Conservation (phyloP, 2,329 filamentous ascomycete genomes). For the Pezicula rhizophila region DNA sequence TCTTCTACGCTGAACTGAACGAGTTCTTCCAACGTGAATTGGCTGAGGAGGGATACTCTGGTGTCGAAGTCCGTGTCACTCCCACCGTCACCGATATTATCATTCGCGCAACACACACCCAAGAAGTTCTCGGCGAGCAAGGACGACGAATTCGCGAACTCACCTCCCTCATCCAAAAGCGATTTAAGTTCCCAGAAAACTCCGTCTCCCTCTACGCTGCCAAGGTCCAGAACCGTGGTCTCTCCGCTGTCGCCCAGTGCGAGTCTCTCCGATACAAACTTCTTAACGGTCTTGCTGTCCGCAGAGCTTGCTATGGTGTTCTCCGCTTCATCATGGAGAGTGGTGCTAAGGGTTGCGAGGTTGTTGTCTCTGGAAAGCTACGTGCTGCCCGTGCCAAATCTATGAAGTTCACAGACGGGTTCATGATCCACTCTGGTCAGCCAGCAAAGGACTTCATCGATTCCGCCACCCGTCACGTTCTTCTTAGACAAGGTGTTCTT, state of each 20-base stretch:
- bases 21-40: slow-evolving; percentile 99
- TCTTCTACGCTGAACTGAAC: slow-evolving; percentile 99
- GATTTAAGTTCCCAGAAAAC: slow-evolving; percentile 99
- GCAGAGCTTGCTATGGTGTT: slow-evolving; percentile 99
- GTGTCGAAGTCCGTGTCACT: slow-evolving; percentile 99
- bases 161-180: slow-evolving; percentile 99
- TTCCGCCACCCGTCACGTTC: slow-evolving; percentile 95
- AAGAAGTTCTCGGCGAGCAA: slow-evolving; percentile 99
- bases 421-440: slow-evolving; percentile 99
- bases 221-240: slow-evolving; percentile 99
- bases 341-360: slow-evolving; percentile 99
- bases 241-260: slow-evolving; percentile 99
- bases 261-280: slow-evolving; percentile 99
- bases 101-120: slow-evolving; percentile 99
- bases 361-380: slow-evolving; percentile 98
- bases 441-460: slow-evolving; percentile 99
- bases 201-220: slow-evolving; percentile 99
- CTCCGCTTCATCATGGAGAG: slow-evolving; percentile 99
- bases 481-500: slow-evolving; percentile 98
- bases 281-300: slow-evolving; percentile 97
- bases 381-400: slow-evolving; percentile 98
- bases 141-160: slow-evolving; percentile 99
- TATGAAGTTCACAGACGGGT: slow-evolving; percentile 99
- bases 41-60: slow-evolving; percentile 99
- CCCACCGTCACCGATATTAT: slow-evolving; percentile 99